Evolutionary conservation across 495 filamentous ascomycete species (phyloP).

Genomic region (Hypoxylon fuscum): DNA sequence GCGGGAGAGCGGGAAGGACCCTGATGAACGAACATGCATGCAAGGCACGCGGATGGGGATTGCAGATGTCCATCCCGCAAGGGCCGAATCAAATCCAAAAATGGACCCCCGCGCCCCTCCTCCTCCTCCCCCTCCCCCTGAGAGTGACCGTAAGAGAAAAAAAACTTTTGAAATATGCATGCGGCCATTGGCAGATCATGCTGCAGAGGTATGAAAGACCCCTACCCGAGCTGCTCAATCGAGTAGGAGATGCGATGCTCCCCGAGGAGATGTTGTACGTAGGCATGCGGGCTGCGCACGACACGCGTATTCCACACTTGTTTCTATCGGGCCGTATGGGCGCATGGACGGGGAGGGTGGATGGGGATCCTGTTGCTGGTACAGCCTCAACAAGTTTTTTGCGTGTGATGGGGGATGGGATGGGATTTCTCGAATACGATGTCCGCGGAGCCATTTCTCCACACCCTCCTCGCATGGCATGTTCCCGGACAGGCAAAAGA

Average conservation of each 20-base stretch:
- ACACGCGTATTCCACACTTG: not conserved
- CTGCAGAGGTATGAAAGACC: not conserved
- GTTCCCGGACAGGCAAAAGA: no score
- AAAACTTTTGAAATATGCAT: constrained; percentile 4
- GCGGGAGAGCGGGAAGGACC: not conserved
- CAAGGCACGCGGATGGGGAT: constrained; percentile 17
- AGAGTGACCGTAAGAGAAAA: not conserved
- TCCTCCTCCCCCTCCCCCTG: no score
- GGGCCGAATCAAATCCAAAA: constrained; percentile 7
- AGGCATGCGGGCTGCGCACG: not conserved
- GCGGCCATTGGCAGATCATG: constrained; percentile 8
- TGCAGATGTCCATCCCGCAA: not conserved
- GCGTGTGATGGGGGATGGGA: no score
- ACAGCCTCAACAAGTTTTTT: no score
- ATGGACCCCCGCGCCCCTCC: not conserved
- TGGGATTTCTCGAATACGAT: no score
- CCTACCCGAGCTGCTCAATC: constrained; percentile 11
- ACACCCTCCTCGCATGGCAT: no score
- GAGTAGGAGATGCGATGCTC: constrained; percentile 23
- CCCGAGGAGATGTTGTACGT: not conserved
- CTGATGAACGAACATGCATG: constrained; percentile 10
- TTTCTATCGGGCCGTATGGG: no score
- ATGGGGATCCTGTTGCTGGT: no score
- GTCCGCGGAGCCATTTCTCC: no score
- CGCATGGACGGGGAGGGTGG: no score